Percentiles rank a stretch among this genome's conserved stretches.
Evolutionary conservation across 1,284 basidiomycete genomes (phyloP).

Genomic region (Coniferiporia sulphurascens): DNA sequence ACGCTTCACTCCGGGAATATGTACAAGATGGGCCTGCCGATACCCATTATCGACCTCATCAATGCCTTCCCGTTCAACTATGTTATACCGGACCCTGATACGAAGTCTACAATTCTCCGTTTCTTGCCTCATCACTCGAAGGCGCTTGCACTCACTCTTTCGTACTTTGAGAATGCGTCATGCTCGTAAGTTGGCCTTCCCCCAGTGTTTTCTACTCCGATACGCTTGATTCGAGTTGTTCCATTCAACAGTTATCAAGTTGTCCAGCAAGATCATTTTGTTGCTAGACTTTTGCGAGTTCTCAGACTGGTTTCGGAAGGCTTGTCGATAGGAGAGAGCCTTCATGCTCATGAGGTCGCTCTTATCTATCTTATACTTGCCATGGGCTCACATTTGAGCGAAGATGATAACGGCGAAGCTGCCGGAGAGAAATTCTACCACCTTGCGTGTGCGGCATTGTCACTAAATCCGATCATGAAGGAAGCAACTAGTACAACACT

Average conservation of each 20-base stretch:
- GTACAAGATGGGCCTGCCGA: constrained; percentile 32
- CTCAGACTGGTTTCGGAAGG: constrained; percentile 5
- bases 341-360: constrained; percentile 44
- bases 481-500: constrained; percentile 43
- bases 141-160: constrained; percentile 34
- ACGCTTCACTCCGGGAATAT: constrained; percentile 2
- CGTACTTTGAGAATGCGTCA: constrained; percentile 41
- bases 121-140: constrained; percentile 38
- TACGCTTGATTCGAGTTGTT: not conserved
- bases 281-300: constrained; percentile 3
- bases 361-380: constrained; percentile 47
- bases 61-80: constrained; percentile 46
- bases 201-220: not conserved
- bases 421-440: constrained; percentile 38
- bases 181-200: constrained; percentile 41
- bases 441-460: constrained; percentile 42
- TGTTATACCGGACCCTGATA: constrained; percentile 33
- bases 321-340: constrained; percentile 25
- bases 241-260: constrained; percentile 4
- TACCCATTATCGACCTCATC: constrained; percentile 39
- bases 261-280: constrained; percentile 4
- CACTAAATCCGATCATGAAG: constrained; percentile 38
- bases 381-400: constrained; percentile 37
- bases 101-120: constrained; percentile 33
- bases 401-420: constrained; percentile 28